Evolutionary conservation across 1,139 yeast species (phyloP).

Genomic region (Protomyces lactucae-debilis): DNA sequence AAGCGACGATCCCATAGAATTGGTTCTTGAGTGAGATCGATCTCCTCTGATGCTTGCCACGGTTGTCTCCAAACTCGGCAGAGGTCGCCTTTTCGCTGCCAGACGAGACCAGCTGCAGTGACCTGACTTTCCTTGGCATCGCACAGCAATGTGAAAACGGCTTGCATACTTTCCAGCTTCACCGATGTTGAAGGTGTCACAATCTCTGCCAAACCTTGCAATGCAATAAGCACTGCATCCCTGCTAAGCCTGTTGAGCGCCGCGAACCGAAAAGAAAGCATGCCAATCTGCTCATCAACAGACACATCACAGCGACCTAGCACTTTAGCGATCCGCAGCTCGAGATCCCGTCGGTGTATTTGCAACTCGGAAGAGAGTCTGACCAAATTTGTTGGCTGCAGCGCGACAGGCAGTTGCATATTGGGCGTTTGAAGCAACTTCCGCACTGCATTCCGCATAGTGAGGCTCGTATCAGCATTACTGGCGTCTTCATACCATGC

Average conservation of each 20-base stretch:
- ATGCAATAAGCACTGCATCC: not conserved
- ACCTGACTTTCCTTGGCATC: not conserved
- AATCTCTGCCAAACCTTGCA: not conserved
- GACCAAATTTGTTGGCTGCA: constrained; percentile 23
- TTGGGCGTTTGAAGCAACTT: constrained; percentile 30
- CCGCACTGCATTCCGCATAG: constrained; percentile 51
- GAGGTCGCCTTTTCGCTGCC: not conserved
- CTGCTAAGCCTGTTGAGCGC: not conserved
- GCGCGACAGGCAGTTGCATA: constrained; percentile 33
- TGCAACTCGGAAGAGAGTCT: not conserved
- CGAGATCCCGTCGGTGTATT: not conserved
- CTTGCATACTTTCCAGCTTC: not conserved
- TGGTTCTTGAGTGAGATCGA: not conserved
- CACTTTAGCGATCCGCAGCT: not conserved
- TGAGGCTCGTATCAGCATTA: constrained; percentile 51
- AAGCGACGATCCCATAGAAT: constrained; percentile 10
- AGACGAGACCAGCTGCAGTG: constrained; percentile 12
- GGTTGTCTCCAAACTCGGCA: constrained; percentile 13
- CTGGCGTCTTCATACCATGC: constrained; percentile 68
- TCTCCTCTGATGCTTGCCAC: not conserved
- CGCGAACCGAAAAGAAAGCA: not conserved
- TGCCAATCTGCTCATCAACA: not conserved
- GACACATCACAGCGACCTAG: not conserved
- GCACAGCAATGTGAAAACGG: not conserved
- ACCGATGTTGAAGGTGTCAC: not conserved